Evolutionary conservation across 2,329 filamentous ascomycete species (phyloP), one percentile per base, ranked within the genome.

Genomic region (Nemania abortiva): DNA sequence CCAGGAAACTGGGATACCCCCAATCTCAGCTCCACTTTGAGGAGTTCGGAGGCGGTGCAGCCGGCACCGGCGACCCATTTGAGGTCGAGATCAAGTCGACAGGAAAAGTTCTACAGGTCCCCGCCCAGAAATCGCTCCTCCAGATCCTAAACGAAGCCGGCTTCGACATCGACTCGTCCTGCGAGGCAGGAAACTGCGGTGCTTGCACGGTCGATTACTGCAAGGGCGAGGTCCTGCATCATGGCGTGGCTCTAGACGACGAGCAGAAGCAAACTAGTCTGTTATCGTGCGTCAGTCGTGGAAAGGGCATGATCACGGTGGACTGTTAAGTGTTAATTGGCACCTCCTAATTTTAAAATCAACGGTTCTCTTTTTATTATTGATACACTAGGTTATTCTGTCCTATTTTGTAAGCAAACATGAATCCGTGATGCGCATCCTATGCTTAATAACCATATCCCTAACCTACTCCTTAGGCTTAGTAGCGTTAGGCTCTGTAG

Each of bases 121-220:
- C 77, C 1, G 34, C 45, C 0, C 72, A 79, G 69, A 77, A 78
- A 67, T 77, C 77, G 2, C 74, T 80, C 18, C 66, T 79, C 6
- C 72, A 79, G 15, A 62, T 79, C 22, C 74, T 79, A 2, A 77
- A 75, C 27, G 77, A 78, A 11, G 75, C 77, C n/a, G 78, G 77
- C 2, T 77, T 80, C 59, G 77, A 76, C 1, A 70, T 80, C 63
- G 77, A 79, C 7, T 76, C 74, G 2, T 78, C 77, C 5, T 79
- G 78, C 45, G 70, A 75, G 15, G 76, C 75, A 7, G 77, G 78
- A 1, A 79, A 77, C 22, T 79, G 78, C 54, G 77, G 77, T 10
- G 72, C 74, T 1, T 79, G 77, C 53, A 78, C 75, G 73, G 75
- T 80, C 4, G 74, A 77, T 2, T 65, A 76, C 6, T 75, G 74